Evolutionary conservation across 305 asterid genomes (phyloP).

Genomic region (Fraxinus xanthoxyloides): DNA sequence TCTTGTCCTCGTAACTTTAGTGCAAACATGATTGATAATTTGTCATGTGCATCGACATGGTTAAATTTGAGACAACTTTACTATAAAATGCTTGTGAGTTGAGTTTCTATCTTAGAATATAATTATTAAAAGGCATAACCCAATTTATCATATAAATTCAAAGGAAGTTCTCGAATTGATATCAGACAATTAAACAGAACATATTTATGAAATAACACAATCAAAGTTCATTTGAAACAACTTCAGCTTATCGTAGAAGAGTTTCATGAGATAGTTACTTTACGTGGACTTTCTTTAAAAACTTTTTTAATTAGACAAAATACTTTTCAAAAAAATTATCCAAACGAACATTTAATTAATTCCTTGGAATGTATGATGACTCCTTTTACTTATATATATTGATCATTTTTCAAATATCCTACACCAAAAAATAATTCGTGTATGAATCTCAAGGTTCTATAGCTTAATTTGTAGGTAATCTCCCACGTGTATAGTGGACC

Average conservation of each 20-base stretch:
- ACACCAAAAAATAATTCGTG: neutral
- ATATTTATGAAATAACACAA: no score
- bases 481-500: neutral
- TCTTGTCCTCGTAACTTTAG: neutral
- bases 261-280: no score
- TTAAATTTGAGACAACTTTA: neutral
- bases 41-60: neutral
- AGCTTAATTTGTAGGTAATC: neutral
- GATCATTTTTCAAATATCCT: neutral
- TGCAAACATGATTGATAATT: neutral
- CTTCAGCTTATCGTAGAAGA: neutral
- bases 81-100: neutral
- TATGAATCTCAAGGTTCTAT: neutral
- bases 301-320: no score
- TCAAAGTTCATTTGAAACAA: neutral
- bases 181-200: neutral
- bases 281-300: no score
- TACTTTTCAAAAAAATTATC: no score
- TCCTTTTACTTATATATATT: neutral
- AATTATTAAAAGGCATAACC: neutral
- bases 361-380: neutral
- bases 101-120: neutral
- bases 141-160: neutral
- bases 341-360: no score
- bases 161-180: neutral